These are phyloP conservation scores for Lachancea waltii DNA, from an alignment of 805 yeast genomes.

Conservation along the genomic window DNA sequence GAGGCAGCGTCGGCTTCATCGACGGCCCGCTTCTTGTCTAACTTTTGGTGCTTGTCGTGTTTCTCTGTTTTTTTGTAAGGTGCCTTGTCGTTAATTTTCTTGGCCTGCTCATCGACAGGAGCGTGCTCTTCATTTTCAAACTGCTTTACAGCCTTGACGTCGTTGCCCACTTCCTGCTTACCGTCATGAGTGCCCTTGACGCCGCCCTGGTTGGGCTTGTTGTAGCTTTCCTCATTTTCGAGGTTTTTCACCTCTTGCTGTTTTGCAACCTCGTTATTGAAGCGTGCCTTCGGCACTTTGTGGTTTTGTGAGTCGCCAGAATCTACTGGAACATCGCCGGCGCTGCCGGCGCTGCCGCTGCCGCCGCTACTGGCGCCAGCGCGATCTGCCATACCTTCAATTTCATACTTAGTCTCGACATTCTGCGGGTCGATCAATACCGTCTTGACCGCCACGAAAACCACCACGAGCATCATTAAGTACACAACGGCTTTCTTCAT, in stretches of 20 bases:
- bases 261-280: conserved; percentile 28
- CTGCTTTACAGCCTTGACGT: conserved; percentile 11
- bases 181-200: too few species aligned
- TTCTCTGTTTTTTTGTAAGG: conserved; percentile 11
- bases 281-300: conserved; percentile 20
- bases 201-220: too few species aligned
- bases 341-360: conserved; percentile 3
- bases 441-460: conserved; percentile 32
- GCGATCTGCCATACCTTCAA: conserved; percentile 19
- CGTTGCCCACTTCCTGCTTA: conserved; percentile 11
- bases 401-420: conserved; percentile 17
- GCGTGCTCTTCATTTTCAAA: conserved; percentile 2
- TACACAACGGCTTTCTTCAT: conserved; percentile 41
- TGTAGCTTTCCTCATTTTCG: conserved; percentile 19
- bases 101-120: conserved; percentile 10
- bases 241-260: conserved; percentile 27
- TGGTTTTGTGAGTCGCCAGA: too few species aligned
- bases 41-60: background rate
- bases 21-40: background rate
- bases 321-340: too few species aligned
- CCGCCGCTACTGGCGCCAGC: conserved; percentile 3
- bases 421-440: conserved; percentile 20
- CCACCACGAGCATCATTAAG: conserved; percentile 27
- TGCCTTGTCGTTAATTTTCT: conserved; percentile 11
- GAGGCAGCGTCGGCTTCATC: conserved; percentile 8